These are phyloP conservation scores for Phoenix dactylifera DNA, from an alignment of 176 grass and related monocot genomes.

Conservation along the genomic window DNA sequence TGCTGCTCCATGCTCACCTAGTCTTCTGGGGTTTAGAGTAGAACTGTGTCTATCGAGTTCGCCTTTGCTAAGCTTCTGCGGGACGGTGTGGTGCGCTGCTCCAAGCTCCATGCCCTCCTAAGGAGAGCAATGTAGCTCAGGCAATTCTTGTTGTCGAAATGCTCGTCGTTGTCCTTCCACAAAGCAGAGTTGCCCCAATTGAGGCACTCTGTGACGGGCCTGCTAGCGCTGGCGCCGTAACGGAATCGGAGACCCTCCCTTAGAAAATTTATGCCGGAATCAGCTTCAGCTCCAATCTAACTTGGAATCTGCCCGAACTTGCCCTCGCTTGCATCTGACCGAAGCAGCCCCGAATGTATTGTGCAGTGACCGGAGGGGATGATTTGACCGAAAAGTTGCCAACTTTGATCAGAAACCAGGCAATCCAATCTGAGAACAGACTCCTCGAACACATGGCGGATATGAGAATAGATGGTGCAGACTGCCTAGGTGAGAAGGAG, in stretches of 20 bases:
- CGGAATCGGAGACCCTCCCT: constrained; percentile 25
- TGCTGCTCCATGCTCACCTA: too few relatives aligned
- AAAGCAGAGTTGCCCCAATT: constrained; percentile 45
- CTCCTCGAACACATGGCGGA: constrained; percentile 70
- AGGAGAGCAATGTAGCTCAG: constrained; percentile 26
- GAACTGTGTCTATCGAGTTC: too few relatives aligned
- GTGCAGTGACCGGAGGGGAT: constrained; percentile 4
- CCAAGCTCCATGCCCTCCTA: too few relatives aligned
- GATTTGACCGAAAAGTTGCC: constrained; percentile 27
- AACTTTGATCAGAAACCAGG: constrained; percentile 23
- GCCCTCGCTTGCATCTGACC: background rate
- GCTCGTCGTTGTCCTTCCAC: constrained; percentile 39
- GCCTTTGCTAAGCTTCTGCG: too few relatives aligned
- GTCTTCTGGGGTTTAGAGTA: too few relatives aligned
- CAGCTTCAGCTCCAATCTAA: constrained; percentile 8
- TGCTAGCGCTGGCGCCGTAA: constrained; percentile 47
- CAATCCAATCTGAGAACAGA: constrained; percentile 43
- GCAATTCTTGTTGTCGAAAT: constrained; percentile 49
- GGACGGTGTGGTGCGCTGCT: too few relatives aligned
- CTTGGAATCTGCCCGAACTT: constrained; percentile 40
- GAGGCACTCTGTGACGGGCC: constrained; percentile 78
- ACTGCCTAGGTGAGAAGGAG: constrained; percentile 64
- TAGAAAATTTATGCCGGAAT: background rate
- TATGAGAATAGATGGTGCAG: constrained; percentile 59
- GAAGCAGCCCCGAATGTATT: constrained; percentile 28